Evolutionary conservation across 75 land plant species (phyloP), one percentile per base, ranked within the genome.

Genomic region (Sequoia sempervirens): DNA sequence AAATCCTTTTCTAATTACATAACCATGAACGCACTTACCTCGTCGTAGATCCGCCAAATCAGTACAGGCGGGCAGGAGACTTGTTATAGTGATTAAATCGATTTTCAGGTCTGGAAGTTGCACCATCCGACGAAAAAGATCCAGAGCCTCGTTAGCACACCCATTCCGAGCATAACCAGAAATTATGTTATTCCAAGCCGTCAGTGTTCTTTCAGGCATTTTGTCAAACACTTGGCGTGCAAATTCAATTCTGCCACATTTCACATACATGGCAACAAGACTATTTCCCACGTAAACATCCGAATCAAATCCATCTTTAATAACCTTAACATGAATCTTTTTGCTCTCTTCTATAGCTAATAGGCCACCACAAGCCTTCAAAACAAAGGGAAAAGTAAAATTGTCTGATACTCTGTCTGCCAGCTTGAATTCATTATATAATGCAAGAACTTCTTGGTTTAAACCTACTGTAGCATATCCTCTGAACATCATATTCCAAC

Each of bases 231-330:
- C 20, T 50, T 64, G 32, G 32, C 53, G 86, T 3, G 87, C 86
- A 80, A 37, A 82, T 23, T 61, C 74, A 17, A 84, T 15, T 69
- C 69, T 66, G 34, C 88, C 83, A 85, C 88, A 87, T 53, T 85
- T 87, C 34, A 54, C 68, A 73, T 87, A 87, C 82, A 80, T 85
- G 23, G 36, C 56, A 36, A 84, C 28, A 2, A 87, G 46, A 46
- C 79, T 76, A 38, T 56, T 86, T 34, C 61, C 75, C 26, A 86
- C 81, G 41, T 53, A 34, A 30, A 46, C n/a, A 46, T 88, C 88
- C 9, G 34, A 34, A 43, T 83, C 84, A 47, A 86, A 37, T 41
- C 81, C 88, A 75, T 28, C 58, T 34, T 45, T 80, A 47, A 43
- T 20, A 18, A 46, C 58, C 32, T 43, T 20, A 10, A 20, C 73